Evolutionary conservation across 371 early-diverging fungal genomes (phyloP).

Genomic region (Syncephalastrum monosporum): DNA sequence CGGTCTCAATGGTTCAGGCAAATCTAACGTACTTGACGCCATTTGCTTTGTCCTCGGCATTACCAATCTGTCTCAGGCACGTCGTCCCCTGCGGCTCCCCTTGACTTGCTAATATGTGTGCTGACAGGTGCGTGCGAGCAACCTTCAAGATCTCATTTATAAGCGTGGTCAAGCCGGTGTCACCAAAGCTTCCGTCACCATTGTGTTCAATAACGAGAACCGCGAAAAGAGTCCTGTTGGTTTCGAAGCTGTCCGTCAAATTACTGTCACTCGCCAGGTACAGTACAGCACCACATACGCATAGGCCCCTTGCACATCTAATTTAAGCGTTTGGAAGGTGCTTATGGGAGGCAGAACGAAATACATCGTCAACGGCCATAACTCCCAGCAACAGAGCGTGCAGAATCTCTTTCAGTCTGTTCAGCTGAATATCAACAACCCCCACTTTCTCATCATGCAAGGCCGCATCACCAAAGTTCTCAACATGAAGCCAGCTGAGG

Average conservation of each 20-base stretch:
- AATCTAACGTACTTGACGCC: conserved; percentile 99
- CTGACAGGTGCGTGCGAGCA: conserved; percentile 88
- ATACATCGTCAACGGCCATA: conserved; percentile 94
- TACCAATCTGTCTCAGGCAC: conserved; percentile 81
- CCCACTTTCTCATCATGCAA: conserved; percentile 99
- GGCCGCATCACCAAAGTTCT: conserved; percentile 98
- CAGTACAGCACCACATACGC: conserved; percentile 39
- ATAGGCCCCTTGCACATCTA: neutral
- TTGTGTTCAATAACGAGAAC: conserved; percentile 95
- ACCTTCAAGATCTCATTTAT: conserved; percentile 95
- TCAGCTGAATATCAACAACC: conserved; percentile 97
- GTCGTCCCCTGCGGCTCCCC: neutral
- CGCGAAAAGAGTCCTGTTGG: conserved; percentile 87
- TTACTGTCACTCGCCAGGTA: conserved; percentile 95
- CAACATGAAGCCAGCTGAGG: conserved; percentile 98
- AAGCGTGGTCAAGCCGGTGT: conserved; percentile 98
- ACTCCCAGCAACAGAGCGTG: conserved; percentile 89
- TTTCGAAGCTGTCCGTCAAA: conserved; percentile 82
- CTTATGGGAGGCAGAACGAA: conserved; percentile 93
- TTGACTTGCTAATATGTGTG: too few relatives aligned
- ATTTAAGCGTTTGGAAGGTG: conserved; percentile 48
- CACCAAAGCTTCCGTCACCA: conserved; percentile 94
- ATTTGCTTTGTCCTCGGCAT: conserved; percentile 99
- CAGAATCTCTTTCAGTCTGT: conserved; percentile 94
- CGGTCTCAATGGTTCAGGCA: conserved; percentile 99